A percentile compares a stretch with the other conserved stretches of the same genome.
Conservation (phyloP, 2,329 filamentous ascomycete genomes). For the Fusarium musae region DNA sequence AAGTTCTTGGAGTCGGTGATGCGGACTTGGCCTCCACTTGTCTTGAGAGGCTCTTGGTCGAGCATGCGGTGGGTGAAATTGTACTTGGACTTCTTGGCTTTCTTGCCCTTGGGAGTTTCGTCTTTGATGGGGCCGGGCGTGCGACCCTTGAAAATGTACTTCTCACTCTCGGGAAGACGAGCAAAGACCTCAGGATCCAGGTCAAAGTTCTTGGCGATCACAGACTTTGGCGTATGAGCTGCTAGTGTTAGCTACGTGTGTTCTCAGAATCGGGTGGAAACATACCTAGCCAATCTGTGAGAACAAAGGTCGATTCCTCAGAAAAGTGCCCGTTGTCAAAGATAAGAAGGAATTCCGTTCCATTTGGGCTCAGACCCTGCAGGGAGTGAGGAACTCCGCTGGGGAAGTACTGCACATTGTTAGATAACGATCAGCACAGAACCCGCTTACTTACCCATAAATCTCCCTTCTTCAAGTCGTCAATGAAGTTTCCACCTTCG, state of each 20-base stretch:
- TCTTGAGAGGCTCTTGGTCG: conserved; percentile 70
- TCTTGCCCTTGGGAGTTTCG: conserved; percentile 69
- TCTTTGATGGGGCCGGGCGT: conserved; percentile 72
- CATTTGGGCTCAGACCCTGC: conserved; percentile 75
- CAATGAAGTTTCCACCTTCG: conserved; percentile 80
- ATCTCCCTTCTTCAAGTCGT: conserved; percentile 80
- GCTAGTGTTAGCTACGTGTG: neutral
- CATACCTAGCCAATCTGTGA: conserved; percentile 77
- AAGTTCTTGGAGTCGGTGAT: conserved; percentile 83
- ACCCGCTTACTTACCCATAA: conserved; percentile 56
- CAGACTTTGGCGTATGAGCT: conserved; percentile 77
- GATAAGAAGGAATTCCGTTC: conserved; percentile 61
- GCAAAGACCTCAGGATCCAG: conserved; percentile 76
- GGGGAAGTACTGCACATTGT: conserved; percentile 70
- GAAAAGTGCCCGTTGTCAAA: conserved; percentile 64
- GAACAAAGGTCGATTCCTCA: conserved; percentile 74
- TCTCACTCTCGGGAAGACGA: conserved; percentile 72
- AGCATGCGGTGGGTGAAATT: conserved; percentile 79
- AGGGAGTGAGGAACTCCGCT: conserved; percentile 81
- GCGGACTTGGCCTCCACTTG: conserved; percentile 73
- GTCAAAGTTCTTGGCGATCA: conserved; percentile 80
- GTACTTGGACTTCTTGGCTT: conserved; percentile 73
- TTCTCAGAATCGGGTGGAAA: neutral
- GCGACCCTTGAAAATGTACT: conserved; percentile 82
- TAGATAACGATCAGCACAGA: accelerated